These are phyloP conservation scores for Dendrocalamus sinicus DNA, from an alignment of 176 grass and related monocot genomes.

Conservation along the genomic window DNA sequence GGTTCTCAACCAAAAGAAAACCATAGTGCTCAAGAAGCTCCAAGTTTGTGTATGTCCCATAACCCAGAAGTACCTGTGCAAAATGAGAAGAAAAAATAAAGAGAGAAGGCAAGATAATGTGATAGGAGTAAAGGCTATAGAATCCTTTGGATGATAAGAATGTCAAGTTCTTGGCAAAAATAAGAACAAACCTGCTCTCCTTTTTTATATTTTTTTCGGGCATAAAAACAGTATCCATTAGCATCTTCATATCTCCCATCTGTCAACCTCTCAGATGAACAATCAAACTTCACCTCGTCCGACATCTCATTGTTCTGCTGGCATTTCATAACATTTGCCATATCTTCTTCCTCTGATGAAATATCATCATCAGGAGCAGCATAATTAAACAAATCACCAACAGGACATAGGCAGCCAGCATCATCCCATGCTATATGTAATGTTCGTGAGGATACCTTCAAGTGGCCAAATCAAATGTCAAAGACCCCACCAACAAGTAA, in stretches of 20 bases:
- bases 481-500: conserved; percentile 18
- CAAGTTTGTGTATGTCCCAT: conserved; percentile 81
- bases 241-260: conserved; percentile 87
- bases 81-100: conserved; percentile 25
- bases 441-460: conserved; percentile 85
- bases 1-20: conserved; percentile 79
- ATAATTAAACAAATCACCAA: conserved; percentile 98
- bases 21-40: conserved; percentile 96
- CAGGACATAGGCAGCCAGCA: conserved; percentile 88
- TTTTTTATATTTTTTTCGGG: conserved; percentile 74
- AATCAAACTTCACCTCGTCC: conserved; percentile 29
- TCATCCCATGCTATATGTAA: conserved; percentile 94
- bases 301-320: conserved; percentile 34
- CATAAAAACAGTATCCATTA: conserved; percentile 79
- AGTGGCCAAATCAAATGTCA: conserved; percentile 29
- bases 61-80: conserved; percentile 78
- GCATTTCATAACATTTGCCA: conserved; percentile 33
- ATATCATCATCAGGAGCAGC: conserved; percentile 67
- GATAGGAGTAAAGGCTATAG: not conserved
- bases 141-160: not conserved
- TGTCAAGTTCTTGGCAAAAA: not conserved
- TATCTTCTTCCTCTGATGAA: conserved; percentile 48
- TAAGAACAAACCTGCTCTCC: conserved; percentile 71
- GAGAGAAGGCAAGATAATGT: not conserved
- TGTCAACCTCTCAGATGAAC: conserved; percentile 60